Percentiles rank a stretch among this genome's conserved stretches.
Evolutionary conservation across 2,329 filamentous ascomycete genomes (phyloP).

Genomic region (Xylariaceae sp.): DNA sequence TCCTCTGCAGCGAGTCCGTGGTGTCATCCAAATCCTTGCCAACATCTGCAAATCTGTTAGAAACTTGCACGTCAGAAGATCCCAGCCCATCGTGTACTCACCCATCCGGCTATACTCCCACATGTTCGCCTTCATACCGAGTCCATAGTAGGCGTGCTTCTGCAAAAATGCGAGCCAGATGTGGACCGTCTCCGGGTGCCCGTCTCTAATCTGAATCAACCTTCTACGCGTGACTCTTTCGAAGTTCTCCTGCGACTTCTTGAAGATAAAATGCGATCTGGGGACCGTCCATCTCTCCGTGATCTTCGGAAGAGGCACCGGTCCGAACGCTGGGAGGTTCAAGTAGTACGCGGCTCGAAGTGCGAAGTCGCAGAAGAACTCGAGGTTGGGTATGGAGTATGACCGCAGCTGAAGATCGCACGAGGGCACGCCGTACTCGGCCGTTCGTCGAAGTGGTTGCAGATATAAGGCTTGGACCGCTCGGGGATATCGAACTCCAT

Average conservation of each 20-base stretch:
- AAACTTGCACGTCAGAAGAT: too few species aligned
- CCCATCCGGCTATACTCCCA: slow-evolving; percentile 77
- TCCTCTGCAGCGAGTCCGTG: slow-evolving; percentile 27
- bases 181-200: slow-evolving; percentile 79
- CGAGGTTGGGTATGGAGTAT: slow-evolving; percentile 80
- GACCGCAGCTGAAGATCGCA: slow-evolving; percentile 92
- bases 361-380: slow-evolving; percentile 92
- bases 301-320: slow-evolving; percentile 77
- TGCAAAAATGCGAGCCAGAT: slow-evolving; percentile 87
- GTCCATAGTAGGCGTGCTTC: slow-evolving; percentile 90
- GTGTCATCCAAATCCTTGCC: slow-evolving; percentile 40
- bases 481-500: slow-evolving; percentile 56
- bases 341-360: slow-evolving; percentile 92
- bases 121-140: slow-evolving; percentile 98
- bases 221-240: slow-evolving; percentile 81
- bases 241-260: slow-evolving; percentile 97
- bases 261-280: slow-evolving; percentile 82
- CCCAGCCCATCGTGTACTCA: slow-evolving; percentile 39
- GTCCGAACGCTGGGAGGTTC: slow-evolving; percentile 75
- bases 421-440: slow-evolving; percentile 69
- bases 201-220: slow-evolving; percentile 88
- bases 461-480: slow-evolving; percentile 82
- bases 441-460: slow-evolving; percentile 68
- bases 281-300: slow-evolving; percentile 94
- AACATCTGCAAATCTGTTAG: slow-evolving; percentile 32